Evolutionary conservation across 192 early-diverging fungal species (phyloP), one percentile per base, ranked within the genome.

Genomic region (Kappamyces sp.): DNA sequence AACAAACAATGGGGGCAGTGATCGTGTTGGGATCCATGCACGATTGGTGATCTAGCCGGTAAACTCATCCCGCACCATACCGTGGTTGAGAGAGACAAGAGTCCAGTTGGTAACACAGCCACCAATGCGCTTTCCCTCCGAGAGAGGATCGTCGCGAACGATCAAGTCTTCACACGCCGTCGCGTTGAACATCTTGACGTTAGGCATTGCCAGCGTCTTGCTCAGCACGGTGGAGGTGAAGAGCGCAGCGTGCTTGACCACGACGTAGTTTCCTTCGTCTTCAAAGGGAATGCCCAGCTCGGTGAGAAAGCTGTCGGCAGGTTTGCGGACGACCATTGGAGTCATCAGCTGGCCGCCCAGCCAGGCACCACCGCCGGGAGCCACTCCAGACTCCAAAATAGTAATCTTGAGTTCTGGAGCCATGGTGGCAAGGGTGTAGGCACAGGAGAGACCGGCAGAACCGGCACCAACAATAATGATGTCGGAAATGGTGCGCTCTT

Each of bases 41-140:
- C 6, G 74, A 73, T 55, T 77, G 75, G 61, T 68, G 58, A 51
- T 69, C 63, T 55, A 69, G 72, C 70, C 63, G 62, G 38, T 53
- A 39, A 46, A 38, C 36, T 15, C 4, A 40, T 33, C 38, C 3
- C 2, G 38, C 66, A 69, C 72, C 12, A 74, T 81, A 43, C 76
- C 70, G 46, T 82, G 76, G 39, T 78, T 65, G 13, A 77, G 52
- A 34, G 86, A 73, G 31, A 87, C 86, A 46, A 87, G 63, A 47
- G 86, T 79, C 86, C 86, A 87, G 77, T 87, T 87, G 58, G 86
- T 86, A 49, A 85, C 86, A 9, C 84, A 82, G 69, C 86, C 86
- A 37, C 75, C 63, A 43, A 84, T 69, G 38, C 70, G 71, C 46
- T 78, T 80, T 3, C 74, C 71, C 33, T 75, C 66, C 64, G 72